Evolutionary conservation across 192 early-diverging fungal genomes (phyloP), one percentile per base, ranked within the genome.

Genomic region (Entomortierella parvispora): DNA sequence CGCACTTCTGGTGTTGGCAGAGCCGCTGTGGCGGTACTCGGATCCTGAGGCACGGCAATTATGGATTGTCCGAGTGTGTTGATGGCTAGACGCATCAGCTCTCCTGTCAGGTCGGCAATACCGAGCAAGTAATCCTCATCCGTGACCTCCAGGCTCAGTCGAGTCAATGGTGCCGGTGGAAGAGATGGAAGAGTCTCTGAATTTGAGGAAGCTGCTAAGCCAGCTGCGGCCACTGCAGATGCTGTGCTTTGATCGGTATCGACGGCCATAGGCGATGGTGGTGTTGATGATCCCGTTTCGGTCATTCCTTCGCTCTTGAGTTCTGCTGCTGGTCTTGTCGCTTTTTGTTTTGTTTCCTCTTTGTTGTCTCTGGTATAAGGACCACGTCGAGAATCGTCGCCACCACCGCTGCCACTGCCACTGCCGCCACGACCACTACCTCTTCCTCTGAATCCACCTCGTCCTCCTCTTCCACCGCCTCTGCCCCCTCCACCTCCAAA

Each of bases 61-160:
- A 77, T 26, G 0, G 74, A 68, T 37, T 77, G 74, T 22, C 72
- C 79, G 17, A 90, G 68, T 20, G 69, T 60, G 46, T 87, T 87
- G 68, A 89, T 87, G 7, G 79, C 78, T 15, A 83, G 71, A 47
- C 87, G 74, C 87, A 90, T 89, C 26, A 90, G 54, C 57, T 89
- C 87, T 47, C 88, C 88, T 10, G 86, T 88, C 31, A 90, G 81
- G 68, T 89, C 87, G 11, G 86, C 87, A 15, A 90, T 58, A 11
- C 88, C 88, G 4, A 86, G 58, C 22, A 89, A 15, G 58, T 88
- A 89, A 45, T 88, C 85, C 40, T 85, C 78, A 14, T 83, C 69
- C 12, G 85, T 74, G 10, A 88, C 55, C 20, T 68, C 74, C 3
- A 77, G 20, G 18, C 48, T 47, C 14, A 64, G 47, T 34, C 45